A percentile compares a stretch with the other conserved stretches of the same genome.
Conservation (phyloP, 768 basidiomycete genomes). For the Lepiota brunneoincarnata region DNA sequence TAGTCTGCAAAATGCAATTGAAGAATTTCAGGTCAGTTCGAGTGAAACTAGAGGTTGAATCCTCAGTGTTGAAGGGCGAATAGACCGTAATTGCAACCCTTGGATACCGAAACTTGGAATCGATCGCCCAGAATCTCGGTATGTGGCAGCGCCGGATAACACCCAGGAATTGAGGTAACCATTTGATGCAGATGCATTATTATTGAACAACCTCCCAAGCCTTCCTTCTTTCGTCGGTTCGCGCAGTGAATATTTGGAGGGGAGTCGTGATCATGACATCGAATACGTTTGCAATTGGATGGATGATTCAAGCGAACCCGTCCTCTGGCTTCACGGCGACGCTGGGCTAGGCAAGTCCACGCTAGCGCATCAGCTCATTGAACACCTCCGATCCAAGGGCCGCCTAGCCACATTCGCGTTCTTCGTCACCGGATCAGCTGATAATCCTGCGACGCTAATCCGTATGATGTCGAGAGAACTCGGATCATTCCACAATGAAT, state of each 20-base stretch:
- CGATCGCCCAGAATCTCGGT: too few relatives aligned
- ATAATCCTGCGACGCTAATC: slow-evolving; percentile 3
- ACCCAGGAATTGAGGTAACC: too few relatives aligned
- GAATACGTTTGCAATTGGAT: neutral
- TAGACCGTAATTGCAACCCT: too few relatives aligned
- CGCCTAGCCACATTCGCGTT: neutral
- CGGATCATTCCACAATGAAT: neutral
- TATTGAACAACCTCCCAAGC: too few relatives aligned
- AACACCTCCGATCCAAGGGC: neutral
- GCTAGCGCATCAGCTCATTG: neutral
- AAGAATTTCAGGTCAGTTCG: too few relatives aligned
- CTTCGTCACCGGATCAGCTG: neutral
- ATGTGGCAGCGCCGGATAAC: too few relatives aligned
- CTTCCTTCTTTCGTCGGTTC: too few relatives aligned
- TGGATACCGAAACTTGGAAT: too few relatives aligned
- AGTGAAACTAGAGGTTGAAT: too few relatives aligned
- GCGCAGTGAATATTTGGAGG: neutral
- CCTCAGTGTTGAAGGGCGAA: too few relatives aligned
- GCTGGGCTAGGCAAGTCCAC: slow-evolving; percentile 14
- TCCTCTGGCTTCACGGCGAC: slow-evolving; percentile 12
- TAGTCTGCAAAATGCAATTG: too few relatives aligned
- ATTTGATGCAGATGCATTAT: too few relatives aligned
- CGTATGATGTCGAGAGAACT: slow-evolving; percentile 9
- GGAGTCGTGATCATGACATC: neutral
- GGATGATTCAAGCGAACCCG: neutral